Evolutionary conservation across 2,329 filamentous ascomycete species (phyloP).

Genomic region (Colletotrichum sp.): DNA sequence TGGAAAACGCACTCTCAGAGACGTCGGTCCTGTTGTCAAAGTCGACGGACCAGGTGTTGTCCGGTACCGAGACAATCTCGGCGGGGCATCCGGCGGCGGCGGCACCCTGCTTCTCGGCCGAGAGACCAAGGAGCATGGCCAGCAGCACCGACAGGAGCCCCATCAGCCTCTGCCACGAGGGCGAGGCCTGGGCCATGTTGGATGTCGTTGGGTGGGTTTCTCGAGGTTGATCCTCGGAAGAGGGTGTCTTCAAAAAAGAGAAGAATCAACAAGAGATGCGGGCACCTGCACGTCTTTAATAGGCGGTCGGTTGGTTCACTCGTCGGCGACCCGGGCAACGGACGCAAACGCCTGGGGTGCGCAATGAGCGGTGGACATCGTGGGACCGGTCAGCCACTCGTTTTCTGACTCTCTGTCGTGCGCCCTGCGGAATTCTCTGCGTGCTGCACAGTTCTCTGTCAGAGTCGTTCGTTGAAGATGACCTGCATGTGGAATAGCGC

Average conservation of each 20-base stretch:
- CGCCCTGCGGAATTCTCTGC: not conserved
- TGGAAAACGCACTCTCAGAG: constrained; percentile 5
- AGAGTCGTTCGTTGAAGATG: constrained; percentile 2
- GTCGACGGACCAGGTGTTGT: constrained; percentile 3
- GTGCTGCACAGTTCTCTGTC: not conserved
- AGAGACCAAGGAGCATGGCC: constrained; percentile 12
- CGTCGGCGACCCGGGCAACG: constrained; percentile 4
- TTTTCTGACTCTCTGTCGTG: not conserved
- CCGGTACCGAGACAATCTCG: not conserved
- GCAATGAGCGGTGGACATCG: constrained; percentile 10
- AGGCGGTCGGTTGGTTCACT: not conserved
- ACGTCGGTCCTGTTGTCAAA: constrained; percentile 14
- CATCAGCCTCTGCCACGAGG: constrained; percentile 18
- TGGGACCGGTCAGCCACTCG: constrained; percentile 4
- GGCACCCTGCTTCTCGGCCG: constrained; percentile 9
- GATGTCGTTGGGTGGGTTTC: not conserved
- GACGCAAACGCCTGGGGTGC: not conserved
- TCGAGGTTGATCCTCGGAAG: constrained; percentile 19
- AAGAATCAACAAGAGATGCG: not conserved
- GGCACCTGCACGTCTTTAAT: constrained; percentile 12
- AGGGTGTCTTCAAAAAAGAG: constrained; percentile 13
- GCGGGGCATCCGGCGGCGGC: constrained; percentile 6
- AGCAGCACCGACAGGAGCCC: constrained; percentile 19
- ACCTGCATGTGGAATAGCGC: not conserved
- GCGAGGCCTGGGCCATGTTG: constrained; percentile 18